These are phyloP conservation scores for Cicer bijugum DNA, from an alignment of 306 rosid species.

Conservation along the genomic window DNA sequence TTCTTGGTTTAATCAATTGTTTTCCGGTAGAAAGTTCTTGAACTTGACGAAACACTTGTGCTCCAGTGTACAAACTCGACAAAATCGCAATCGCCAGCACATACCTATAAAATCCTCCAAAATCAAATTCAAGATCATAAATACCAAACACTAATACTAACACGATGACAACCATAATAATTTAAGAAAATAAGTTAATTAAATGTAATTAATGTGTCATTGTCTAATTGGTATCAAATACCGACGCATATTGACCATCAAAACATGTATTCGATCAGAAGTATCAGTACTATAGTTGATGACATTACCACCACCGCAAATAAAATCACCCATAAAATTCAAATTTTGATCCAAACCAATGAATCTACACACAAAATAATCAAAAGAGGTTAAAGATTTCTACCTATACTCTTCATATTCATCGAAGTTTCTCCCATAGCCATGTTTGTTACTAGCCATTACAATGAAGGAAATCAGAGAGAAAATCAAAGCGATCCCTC, in stretches of 20 bases:
- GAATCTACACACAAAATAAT: slow-evolving; percentile 2
- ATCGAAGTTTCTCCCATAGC: slow-evolving; percentile 63
- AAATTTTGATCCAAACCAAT: slow-evolving; percentile 38
- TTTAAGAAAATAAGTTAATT: too few relatives aligned
- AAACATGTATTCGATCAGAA: too few relatives aligned
- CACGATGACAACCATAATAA: too few relatives aligned
- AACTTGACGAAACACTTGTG: slow-evolving; percentile 56
- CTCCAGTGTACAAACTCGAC: slow-evolving; percentile 60
- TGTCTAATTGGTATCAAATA: too few relatives aligned
- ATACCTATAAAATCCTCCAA: slow-evolving; percentile 53
- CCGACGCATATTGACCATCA: too few relatives aligned
- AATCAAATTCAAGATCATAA: background rate
- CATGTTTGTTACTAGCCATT: slow-evolving; percentile 76
- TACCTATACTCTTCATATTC: slow-evolving; percentile 70
- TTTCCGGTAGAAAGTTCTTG: slow-evolving; percentile 59
- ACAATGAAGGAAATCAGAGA: slow-evolving; percentile 61
- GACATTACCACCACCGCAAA: slow-evolving; percentile 1
- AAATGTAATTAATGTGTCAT: too few relatives aligned
- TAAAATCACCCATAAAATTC: background rate
- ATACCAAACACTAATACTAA: too few relatives aligned
- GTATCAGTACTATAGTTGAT: too few relatives aligned
- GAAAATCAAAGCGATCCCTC: slow-evolving; percentile 63
- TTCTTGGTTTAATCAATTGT: slow-evolving; percentile 47
- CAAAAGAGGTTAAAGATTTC: background rate
- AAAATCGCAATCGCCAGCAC: slow-evolving; percentile 67